These are phyloP conservation scores for Raphanus raphanistrum DNA, from an alignment of 345 rosid species.

Conservation along the genomic window DNA sequence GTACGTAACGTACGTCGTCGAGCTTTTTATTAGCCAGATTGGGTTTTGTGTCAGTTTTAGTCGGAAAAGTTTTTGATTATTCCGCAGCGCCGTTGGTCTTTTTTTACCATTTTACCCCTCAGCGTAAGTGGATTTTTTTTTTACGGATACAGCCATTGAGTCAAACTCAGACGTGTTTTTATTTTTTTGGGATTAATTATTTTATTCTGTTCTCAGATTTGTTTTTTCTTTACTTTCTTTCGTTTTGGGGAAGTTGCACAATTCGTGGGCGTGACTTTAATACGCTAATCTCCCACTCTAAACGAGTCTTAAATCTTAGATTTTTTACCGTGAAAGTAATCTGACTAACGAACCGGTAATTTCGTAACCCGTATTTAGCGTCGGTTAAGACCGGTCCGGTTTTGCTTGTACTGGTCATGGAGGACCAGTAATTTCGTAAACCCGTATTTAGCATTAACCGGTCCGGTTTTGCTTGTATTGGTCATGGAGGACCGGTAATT, in stretches of 20 bases:
- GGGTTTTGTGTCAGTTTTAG: neutral
- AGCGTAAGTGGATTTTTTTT: neutral
- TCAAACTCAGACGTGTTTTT: neutral
- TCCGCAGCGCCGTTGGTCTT: neutral
- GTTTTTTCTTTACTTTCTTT: neutral
- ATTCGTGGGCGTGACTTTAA: neutral
- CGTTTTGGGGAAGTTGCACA: neutral
- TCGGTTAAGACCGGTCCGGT: neutral
- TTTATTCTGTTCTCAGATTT: neutral
- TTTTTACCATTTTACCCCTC: neutral
- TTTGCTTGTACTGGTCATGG: too few relatives aligned
- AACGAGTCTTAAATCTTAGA: neutral
- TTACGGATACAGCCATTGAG: neutral
- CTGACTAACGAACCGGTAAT: neutral
- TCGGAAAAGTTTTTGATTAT: neutral
- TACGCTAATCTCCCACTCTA: neutral
- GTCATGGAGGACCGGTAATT: too few relatives aligned
- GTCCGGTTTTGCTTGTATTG: neutral
- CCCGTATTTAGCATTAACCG: constrained; percentile 3
- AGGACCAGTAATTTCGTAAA: too few relatives aligned
- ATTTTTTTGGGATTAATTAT: neutral
- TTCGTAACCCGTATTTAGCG: constrained; percentile 6
- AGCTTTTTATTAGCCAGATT: neutral
- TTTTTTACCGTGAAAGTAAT: neutral
- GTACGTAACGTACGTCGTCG: neutral